Percentiles rank a stretch among this genome's conserved stretches.
These are phyloP conservation scores for Sphaerulina vaccinii DNA, from an alignment of 2,329 filamentous ascomycete genomes.

Conservation along the genomic window DNA sequence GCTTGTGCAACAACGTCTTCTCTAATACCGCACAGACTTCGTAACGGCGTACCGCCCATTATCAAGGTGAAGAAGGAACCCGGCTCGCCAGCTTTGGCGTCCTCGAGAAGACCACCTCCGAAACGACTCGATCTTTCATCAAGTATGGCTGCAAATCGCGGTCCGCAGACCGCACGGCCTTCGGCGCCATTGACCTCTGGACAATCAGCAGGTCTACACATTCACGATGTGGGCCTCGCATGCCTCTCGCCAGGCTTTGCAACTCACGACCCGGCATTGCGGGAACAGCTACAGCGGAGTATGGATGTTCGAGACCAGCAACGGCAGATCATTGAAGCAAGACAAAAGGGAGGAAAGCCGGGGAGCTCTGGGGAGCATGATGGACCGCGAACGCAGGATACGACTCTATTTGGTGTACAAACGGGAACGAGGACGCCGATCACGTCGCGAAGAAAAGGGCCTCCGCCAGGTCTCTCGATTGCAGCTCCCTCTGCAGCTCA, in stretches of 20 bases:
- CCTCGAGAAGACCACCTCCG: constrained; percentile 71
- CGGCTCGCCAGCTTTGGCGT: constrained; percentile 74
- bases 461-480: constrained; percentile 87
- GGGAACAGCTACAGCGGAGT: constrained; percentile 91
- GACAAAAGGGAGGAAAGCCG: constrained; percentile 79
- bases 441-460: constrained; percentile 70
- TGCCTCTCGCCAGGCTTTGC: constrained; percentile 95
- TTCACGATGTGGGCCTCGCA: constrained; percentile 90
- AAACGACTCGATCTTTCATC: constrained; percentile 73
- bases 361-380: constrained; percentile 37
- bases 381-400: constrained; percentile 37
- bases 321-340: constrained; percentile 87
- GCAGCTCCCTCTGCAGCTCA: constrained; percentile 90
- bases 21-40: constrained; percentile 45
- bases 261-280: constrained; percentile 94
- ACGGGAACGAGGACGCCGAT: constrained; percentile 64
- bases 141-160: constrained; percentile 45
- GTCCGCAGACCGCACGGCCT: constrained; percentile 54
- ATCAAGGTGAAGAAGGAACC: constrained; percentile 98
- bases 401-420: constrained; percentile 44
- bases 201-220: constrained; percentile 68
- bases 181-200: constrained; percentile 71
- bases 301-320: constrained; percentile 92
- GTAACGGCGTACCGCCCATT: constrained; percentile 62
- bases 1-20: constrained; percentile 27